Conservation (phyloP, 2,329 filamentous ascomycete genomes). For the Didymosphaeria variabile region DNA sequence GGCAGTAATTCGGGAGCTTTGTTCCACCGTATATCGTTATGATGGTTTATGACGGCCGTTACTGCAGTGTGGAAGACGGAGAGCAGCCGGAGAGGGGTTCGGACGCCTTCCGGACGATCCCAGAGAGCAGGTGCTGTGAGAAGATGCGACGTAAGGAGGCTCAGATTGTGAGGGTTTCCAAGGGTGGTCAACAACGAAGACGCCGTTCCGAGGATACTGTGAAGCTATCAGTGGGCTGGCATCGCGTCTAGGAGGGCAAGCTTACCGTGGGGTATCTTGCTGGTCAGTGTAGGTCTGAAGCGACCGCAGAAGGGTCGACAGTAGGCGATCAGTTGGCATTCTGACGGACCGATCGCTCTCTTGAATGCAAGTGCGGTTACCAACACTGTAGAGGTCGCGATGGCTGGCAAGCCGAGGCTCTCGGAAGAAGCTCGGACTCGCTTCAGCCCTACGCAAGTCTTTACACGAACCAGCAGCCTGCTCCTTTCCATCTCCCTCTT, state of each 20-base stretch:
- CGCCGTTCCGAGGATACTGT: conserved; percentile 68
- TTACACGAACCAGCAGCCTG: not conserved
- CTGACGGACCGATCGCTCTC: conserved; percentile 25
- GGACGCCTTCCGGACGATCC: conserved; percentile 68
- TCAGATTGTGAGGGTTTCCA: conserved; percentile 78
- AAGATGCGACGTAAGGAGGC: conserved; percentile 75
- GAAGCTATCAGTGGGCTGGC: conserved; percentile 31
- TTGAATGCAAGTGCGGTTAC: conserved; percentile 5
- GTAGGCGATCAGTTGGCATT: conserved; percentile 73
- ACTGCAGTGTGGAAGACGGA: conserved; percentile 77
- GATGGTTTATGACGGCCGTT: conserved; percentile 62
- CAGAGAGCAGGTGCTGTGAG: conserved; percentile 77
- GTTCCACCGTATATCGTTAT: conserved; percentile 45
- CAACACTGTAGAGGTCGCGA: not conserved
- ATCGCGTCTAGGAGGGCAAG: conserved; percentile 12
- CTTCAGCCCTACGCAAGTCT: conserved; percentile 1
- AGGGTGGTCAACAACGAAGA: conserved; percentile 73
- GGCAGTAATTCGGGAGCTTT: conserved; percentile 39
- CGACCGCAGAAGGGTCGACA: conserved; percentile 72
- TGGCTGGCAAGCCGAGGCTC: conserved; percentile 41
- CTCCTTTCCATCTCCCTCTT: not conserved
- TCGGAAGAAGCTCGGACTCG: conserved; percentile 16
- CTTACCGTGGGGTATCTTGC: conserved; percentile 68
- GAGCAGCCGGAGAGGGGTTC: conserved; percentile 71
- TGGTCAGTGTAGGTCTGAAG: conserved; percentile 66